Evolutionary conservation across 2,329 filamentous ascomycete genomes (phyloP).

Genomic region (Calonectria montana): DNA sequence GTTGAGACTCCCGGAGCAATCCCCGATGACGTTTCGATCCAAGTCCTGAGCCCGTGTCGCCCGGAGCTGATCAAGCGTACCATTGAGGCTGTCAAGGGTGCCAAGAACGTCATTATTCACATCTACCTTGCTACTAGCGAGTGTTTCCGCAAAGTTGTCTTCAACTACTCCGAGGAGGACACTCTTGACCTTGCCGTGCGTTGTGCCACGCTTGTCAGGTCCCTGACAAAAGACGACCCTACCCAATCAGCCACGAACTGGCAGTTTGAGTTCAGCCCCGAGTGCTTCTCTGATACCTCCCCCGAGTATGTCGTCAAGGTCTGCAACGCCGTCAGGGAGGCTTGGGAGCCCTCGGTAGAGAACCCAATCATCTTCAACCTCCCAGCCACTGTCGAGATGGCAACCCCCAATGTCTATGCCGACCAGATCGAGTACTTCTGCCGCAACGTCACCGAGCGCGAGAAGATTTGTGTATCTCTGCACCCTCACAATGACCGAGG

Average conservation of each 20-base stretch:
- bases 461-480: constrained; percentile 89
- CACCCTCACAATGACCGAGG: constrained; percentile 97
- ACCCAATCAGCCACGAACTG: constrained; percentile 70
- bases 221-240: constrained; percentile 87
- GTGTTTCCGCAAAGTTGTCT: constrained; percentile 93
- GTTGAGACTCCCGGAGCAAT: constrained; percentile 40
- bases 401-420: constrained; percentile 94
- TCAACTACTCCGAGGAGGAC: constrained; percentile 86
- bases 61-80: constrained; percentile 91
- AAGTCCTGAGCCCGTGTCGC: constrained; percentile 92
- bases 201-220: constrained; percentile 88
- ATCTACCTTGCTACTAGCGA: constrained; percentile 97
- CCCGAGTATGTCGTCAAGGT: constrained; percentile 85
- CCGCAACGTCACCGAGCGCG: constrained; percentile 82
- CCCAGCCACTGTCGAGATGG: constrained; percentile 94
- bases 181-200: constrained; percentile 84
- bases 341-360: constrained; percentile 85
- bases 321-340: constrained; percentile 92
- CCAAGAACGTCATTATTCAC: constrained; percentile 95
- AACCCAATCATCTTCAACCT: constrained; percentile 96
- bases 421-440: constrained; percentile 98
- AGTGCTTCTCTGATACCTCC: constrained; percentile 90
- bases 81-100: constrained; percentile 86
- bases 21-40: constrained; percentile 83
- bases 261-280: constrained; percentile 86